Base-by-base conservation (phyloP, 495 filamentous ascomycete genomes). In the Talaromyces nanjingensis region DNA sequence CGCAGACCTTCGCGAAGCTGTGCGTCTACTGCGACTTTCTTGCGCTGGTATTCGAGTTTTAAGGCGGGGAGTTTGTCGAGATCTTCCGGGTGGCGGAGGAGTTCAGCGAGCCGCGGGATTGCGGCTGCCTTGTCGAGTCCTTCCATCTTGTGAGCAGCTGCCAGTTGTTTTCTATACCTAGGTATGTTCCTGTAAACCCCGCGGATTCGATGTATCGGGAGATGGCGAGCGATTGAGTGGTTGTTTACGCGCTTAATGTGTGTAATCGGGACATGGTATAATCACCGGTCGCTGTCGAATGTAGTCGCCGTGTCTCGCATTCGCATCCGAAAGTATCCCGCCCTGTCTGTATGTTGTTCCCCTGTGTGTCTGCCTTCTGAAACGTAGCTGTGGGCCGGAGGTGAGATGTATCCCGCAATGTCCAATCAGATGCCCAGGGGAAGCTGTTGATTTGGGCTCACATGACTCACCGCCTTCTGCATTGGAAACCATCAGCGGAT, bases 41-140 rank as follows among this genome's bases (percentile, higher is more conserved):
- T 98, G 68, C 96, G 90, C 66, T 85, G 82, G 79, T 97, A 97
- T 73, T 99, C 94, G 68, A 91, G 84, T 77, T 94, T 96, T 70
- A 99, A 81, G 63, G 85, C 86, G 64, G 86, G 77, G 71, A 98
- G 92, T 81, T 97, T 99, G 80, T 98, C 93, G 63, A 99, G 88
- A 75, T 99, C 94, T 70, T 91, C 86, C 4, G 87, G 87, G 70
- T 87, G 84, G 47, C 86, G 84, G 47, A 89, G 80, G 25, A 83
- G 72, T 63, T 83, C 82, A 49, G 80, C 81, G 14, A 84, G 70
- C 58, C 74, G 71, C 22, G 77, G 78, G 66, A 84, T 75, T 27
- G 76, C 72, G 58, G 79, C 74, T 62, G 77, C 76, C 33, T 75
- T 74, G 42, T 81, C 76, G 9, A 71, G 63, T 27, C 75, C 75